Evolutionary conservation across 164 flowering plant species (phyloP).

Genomic region (Dillenia suffruticosa): DNA sequence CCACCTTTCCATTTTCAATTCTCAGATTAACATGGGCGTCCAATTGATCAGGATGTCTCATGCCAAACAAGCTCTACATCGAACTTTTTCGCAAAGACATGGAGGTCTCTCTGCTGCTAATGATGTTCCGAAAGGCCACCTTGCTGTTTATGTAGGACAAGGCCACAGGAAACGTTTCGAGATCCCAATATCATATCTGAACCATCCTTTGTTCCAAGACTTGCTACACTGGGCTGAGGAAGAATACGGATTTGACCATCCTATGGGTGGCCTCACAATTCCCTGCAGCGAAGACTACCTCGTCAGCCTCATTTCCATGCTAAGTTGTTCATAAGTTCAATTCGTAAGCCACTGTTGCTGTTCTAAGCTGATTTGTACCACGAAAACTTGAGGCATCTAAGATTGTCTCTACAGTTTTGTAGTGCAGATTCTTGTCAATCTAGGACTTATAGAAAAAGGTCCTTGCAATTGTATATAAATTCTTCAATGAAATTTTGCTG

Average conservation of each 20-base stretch:
- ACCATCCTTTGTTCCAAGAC: conserved; percentile 35
- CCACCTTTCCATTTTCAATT: no score
- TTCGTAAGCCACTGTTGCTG: neutral
- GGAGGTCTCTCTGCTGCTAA: neutral
- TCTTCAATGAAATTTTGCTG: neutral
- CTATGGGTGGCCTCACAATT: conserved; percentile 38
- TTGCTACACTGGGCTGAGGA: conserved; percentile 40
- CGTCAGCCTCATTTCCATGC: conserved; percentile 17
- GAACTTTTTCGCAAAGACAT: neutral
- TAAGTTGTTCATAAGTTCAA: conserved; percentile 9
- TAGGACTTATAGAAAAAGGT: neutral
- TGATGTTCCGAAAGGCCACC: conserved; percentile 30
- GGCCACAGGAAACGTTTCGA: conserved; percentile 35
- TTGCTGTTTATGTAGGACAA: conserved; percentile 45
- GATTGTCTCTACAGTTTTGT: neutral
- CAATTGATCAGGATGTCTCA: conserved; percentile 7
- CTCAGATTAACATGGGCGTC: neutral
- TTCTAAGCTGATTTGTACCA: no score
- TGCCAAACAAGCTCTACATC: conserved; percentile 9
- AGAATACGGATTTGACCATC: conserved; percentile 43
- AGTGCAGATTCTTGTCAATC: neutral
- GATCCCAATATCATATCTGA: conserved; percentile 43
- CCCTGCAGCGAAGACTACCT: conserved; percentile 29
- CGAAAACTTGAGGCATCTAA: neutral
- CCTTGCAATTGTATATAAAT: neutral